A percentile compares a stretch with the other conserved stretches of the same genome.
Conservation (phyloP, 352 stramenopile genomes). For the Globisporangium apiculatum region DNA sequence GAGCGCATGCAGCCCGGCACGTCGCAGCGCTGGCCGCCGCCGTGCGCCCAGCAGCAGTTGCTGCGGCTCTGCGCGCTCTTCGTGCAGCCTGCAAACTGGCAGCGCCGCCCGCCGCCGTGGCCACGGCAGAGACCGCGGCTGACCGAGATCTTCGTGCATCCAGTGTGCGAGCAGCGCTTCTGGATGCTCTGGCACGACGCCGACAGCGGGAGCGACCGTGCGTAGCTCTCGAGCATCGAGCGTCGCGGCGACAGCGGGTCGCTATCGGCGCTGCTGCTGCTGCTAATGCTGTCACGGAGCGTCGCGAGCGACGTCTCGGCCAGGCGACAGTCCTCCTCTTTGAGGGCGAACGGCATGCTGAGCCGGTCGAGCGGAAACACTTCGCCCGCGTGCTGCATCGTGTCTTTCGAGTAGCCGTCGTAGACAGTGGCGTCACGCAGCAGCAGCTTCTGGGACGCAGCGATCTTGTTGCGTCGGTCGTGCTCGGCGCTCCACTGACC, state of each 20-base stretch:
- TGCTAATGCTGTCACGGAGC: background rate
- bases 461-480: too few species aligned
- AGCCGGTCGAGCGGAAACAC: background rate
- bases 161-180: constrained; percentile 50
- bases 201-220: constrained; percentile 30
- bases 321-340: background rate
- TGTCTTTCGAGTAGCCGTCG: too few species aligned
- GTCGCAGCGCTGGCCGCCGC: constrained; percentile 61
- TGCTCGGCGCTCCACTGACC: background rate
- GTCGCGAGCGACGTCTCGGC: background rate
- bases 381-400: background rate
- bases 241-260: constrained; percentile 1
- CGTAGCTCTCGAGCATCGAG: constrained; percentile 36
- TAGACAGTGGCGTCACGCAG: too few species aligned
- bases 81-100: constrained; percentile 44
- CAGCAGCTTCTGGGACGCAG: too few species aligned
- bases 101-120: constrained; percentile 60
- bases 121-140: constrained; percentile 57
- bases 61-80: constrained; percentile 67
- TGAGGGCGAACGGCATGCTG: background rate
- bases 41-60: constrained; percentile 64
- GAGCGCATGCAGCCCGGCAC: constrained; percentile 52
- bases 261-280: constrained; percentile 1
- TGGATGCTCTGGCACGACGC: constrained; percentile 45
- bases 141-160: constrained; percentile 62